Conservation (phyloP, 495 filamentous ascomycete species). For the Terfezia claveryi region DNA sequence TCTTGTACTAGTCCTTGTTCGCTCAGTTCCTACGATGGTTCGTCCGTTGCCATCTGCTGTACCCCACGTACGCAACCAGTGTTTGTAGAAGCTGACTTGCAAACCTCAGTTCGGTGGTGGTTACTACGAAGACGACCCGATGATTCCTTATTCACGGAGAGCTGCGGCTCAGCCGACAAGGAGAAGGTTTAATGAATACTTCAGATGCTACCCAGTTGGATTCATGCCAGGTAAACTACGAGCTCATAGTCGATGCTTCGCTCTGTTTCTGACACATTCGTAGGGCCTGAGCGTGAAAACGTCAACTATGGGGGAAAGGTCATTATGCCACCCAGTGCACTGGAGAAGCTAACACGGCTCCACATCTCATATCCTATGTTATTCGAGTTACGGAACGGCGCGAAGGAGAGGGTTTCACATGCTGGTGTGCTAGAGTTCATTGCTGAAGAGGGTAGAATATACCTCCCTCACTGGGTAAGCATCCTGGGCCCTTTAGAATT, state of each 20-base stretch:
- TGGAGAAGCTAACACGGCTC: constrained; percentile 86
- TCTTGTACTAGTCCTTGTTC: too few relatives aligned
- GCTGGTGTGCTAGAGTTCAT: constrained; percentile 93
- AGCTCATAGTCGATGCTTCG: background rate
- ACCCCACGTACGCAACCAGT: too few relatives aligned
- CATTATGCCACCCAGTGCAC: constrained; percentile 77
- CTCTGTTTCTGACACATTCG: background rate
- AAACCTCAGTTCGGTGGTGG: background rate
- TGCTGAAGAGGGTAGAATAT: constrained; percentile 88
- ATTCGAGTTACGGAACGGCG: constrained; percentile 80
- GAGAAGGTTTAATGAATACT: constrained; percentile 69
- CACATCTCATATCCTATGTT: constrained; percentile 97
- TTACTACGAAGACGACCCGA: background rate
- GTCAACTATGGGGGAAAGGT: constrained; percentile 96
- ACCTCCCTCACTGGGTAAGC: constrained; percentile 82
- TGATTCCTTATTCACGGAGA: background rate
- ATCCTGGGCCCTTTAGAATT: background rate
- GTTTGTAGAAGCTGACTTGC: too few relatives aligned
- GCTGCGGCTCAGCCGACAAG: background rate
- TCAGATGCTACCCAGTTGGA: constrained; percentile 78
- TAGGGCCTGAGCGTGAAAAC: constrained; percentile 61
- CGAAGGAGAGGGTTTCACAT: constrained; percentile 56
- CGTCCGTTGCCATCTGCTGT: too few relatives aligned
- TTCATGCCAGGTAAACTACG: constrained; percentile 44
- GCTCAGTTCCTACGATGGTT: too few relatives aligned